Evolutionary conservation across 805 yeast species (phyloP).

Genomic region (Phaffomyces antillensis): DNA sequence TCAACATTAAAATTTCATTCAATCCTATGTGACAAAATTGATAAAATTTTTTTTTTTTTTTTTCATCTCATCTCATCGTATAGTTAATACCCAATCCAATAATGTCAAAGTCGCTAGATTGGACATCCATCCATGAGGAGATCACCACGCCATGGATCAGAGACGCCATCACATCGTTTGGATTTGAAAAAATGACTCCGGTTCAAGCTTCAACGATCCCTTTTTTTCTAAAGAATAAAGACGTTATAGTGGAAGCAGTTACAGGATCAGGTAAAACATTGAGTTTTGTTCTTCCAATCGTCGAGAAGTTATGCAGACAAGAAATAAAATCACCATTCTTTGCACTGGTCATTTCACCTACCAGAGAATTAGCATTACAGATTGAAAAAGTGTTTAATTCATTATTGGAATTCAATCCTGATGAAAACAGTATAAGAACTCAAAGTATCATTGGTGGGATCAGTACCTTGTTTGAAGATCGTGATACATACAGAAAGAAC

Average conservation of each 20-base stretch:
- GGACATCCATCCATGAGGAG: slow-evolving; percentile 49
- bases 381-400: slow-evolving; percentile 59
- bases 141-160: slow-evolving; percentile 59
- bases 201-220: slow-evolving; percentile 96
- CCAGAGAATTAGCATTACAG: slow-evolving; percentile 64
- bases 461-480: slow-evolving; percentile 61
- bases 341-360: slow-evolving; percentile 63
- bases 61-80: slow-evolving; percentile 5
- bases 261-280: slow-evolving; percentile 98
- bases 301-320: slow-evolving; percentile 50
- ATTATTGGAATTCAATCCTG: slow-evolving; percentile 53
- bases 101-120: slow-evolving; percentile 41
- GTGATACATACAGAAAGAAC: slow-evolving; percentile 43
- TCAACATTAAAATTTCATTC: background rate
- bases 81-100: background rate
- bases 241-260: slow-evolving; percentile 94
- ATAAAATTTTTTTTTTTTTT: slow-evolving; percentile 1
- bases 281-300: slow-evolving; percentile 78
- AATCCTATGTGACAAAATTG: background rate
- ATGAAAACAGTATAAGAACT: slow-evolving; percentile 38
- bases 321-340: slow-evolving; percentile 48
- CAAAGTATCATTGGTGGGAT: slow-evolving; percentile 63
- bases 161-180: slow-evolving; percentile 64
- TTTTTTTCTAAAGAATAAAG: slow-evolving; percentile 72
- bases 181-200: slow-evolving; percentile 83